phyloP scores from a whole-genome alignment of 1,139 yeast species.

The Saccharomycopsis hybrid region DNA sequence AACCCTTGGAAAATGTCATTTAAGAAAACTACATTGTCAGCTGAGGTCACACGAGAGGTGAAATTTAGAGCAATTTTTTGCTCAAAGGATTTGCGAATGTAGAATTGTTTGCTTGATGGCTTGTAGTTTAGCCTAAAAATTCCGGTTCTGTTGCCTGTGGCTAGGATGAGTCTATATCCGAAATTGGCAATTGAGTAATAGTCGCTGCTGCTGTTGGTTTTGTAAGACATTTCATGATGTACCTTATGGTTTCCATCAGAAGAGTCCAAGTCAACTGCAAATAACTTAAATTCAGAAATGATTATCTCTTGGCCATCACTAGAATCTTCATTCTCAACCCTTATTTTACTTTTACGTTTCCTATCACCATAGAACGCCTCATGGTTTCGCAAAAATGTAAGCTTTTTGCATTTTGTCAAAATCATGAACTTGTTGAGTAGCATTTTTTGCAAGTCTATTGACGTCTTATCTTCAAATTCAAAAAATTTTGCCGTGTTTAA shows the following conservation, averaged over 20 bases:
- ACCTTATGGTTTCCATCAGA: background rate
- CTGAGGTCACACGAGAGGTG: slow-evolving; percentile 3
- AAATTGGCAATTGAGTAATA: slow-evolving; percentile 12
- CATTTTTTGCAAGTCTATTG: slow-evolving; percentile 15
- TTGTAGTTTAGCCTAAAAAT: slow-evolving; percentile 16
- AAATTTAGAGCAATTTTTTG: slow-evolving; percentile 4
- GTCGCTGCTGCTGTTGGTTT: background rate
- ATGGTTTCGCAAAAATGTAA: background rate
- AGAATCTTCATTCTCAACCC: background rate
- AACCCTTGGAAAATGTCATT: slow-evolving; percentile 16
- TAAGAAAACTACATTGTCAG: slow-evolving; percentile 6
- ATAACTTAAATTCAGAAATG: slow-evolving; percentile 6
- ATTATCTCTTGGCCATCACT: no score
- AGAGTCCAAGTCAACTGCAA: slow-evolving; percentile 5
- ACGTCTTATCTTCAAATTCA: slow-evolving; percentile 18
- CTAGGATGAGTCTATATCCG: slow-evolving; percentile 16
- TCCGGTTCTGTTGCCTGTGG: slow-evolving; percentile 15
- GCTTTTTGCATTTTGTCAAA: background rate
- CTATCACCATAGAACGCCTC: no score
- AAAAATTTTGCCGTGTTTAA: background rate
- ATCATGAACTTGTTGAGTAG: slow-evolving; percentile 9
- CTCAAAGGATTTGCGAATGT: slow-evolving; percentile 8
- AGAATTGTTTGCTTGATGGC: slow-evolving; percentile 14
- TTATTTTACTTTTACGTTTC: background rate
- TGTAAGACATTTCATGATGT: background rate